phyloP scores from a whole-genome alignment of 2,329 filamentous ascomycete genomes.

The Berkeleyomyces rouxiae region DNA sequence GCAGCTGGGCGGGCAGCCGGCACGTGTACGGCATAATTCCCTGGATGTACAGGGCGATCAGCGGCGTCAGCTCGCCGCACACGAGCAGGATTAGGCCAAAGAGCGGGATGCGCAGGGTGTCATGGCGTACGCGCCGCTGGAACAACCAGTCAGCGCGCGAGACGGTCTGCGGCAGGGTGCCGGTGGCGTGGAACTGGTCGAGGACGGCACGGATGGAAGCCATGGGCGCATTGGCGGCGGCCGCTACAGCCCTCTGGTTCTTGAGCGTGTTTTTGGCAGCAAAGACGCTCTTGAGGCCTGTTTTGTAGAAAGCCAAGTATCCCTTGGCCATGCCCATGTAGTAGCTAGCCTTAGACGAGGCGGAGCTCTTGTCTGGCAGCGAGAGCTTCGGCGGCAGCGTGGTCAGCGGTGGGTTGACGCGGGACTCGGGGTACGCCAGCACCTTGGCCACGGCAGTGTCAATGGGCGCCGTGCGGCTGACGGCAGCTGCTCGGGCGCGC shows the following conservation, averaged over 20 bases:
- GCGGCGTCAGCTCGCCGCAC: conserved; percentile 72
- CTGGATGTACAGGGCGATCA: conserved; percentile 57
- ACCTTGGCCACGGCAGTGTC: neutral
- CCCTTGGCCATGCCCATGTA: conserved; percentile 50
- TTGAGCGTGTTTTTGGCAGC: conserved; percentile 42
- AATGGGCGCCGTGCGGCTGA: neutral
- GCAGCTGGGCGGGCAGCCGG: conserved; percentile 59
- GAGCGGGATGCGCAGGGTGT: conserved; percentile 59
- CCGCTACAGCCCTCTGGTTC: conserved; percentile 22
- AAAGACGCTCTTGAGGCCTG: conserved; percentile 59
- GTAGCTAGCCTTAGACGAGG: conserved; percentile 30
- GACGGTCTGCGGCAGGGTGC: conserved; percentile 38
- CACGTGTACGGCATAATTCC: conserved; percentile 64
- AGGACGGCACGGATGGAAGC: conserved; percentile 30
- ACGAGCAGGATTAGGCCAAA: conserved; percentile 62
- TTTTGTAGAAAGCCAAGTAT: conserved; percentile 77
- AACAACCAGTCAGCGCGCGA: conserved; percentile 58
- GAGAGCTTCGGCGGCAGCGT: conserved; percentile 57
- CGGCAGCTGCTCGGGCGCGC: neutral
- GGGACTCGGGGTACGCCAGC: conserved; percentile 6
- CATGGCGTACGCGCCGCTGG: conserved; percentile 48
- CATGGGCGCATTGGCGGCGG: conserved; percentile 13
- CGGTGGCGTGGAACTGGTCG: conserved; percentile 36
- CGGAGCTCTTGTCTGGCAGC: conserved; percentile 36
- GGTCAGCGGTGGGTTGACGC: conserved; percentile 52